These are phyloP conservation scores for Heimioporus sp. DNA, from an alignment of 768 basidiomycete species.

Conservation along the genomic window DNA sequence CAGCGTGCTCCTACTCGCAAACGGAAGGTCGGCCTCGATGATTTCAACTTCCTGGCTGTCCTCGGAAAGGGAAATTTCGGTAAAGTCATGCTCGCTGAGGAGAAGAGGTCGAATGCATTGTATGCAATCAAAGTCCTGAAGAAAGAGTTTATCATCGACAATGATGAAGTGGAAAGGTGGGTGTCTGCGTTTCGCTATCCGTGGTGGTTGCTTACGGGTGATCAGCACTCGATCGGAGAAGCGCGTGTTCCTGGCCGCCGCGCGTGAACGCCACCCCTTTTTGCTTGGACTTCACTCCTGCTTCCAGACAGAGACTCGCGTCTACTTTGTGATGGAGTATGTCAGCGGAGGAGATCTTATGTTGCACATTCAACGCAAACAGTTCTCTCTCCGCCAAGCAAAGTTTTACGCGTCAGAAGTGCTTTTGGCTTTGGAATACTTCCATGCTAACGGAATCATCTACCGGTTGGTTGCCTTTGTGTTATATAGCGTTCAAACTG, in stretches of 20 bases:
- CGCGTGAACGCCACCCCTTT: conserved; percentile 96
- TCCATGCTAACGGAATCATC: conserved; percentile 98
- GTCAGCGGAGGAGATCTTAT: conserved; percentile 98
- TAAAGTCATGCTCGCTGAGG: conserved; percentile 99
- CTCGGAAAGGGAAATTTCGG: conserved; percentile 99
- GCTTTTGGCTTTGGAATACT: conserved; percentile 92
- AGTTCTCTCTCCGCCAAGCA: conserved; percentile 97
- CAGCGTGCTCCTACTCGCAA: conserved; percentile 49
- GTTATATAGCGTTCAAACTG: neutral
- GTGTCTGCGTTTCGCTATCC: neutral
- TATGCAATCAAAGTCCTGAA: conserved; percentile 99
- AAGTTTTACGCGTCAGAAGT: conserved; percentile 99
- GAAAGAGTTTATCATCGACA: conserved; percentile 99
- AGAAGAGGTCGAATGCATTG: conserved; percentile 84
- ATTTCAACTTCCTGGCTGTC: conserved; percentile 98
- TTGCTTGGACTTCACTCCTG: conserved; percentile 95
- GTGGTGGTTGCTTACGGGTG: conserved; percentile 2
- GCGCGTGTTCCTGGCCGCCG: conserved; percentile 96
- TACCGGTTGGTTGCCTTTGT: conserved; percentile 67
- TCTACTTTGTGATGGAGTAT: conserved; percentile 99
- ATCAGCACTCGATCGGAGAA: conserved; percentile 96
- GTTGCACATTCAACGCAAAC: conserved; percentile 98
- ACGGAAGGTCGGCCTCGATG: conserved; percentile 93
- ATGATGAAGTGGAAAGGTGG: conserved; percentile 99
- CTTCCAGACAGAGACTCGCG: conserved; percentile 99